phyloP scores from a whole-genome alignment of 441 rosid genomes.

The Eutrema salsugineum region DNA sequence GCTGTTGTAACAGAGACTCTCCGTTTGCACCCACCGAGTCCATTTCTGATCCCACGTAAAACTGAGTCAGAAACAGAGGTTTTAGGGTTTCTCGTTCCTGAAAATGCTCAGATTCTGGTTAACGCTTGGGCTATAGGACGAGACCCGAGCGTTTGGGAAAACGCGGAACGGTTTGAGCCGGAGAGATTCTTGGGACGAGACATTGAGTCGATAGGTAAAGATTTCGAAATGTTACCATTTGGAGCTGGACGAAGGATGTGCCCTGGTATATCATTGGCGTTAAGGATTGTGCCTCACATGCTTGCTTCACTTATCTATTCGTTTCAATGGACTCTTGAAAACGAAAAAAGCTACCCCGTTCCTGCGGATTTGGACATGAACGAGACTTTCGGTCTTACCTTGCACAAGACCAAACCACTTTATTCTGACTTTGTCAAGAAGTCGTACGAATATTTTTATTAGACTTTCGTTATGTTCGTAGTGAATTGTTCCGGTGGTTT shows the following conservation, averaged over 20 bases:
- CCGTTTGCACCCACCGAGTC: slow-evolving; percentile 34
- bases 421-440: not conserved
- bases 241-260: slow-evolving; percentile 78
- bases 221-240: slow-evolving; percentile 67
- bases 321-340: slow-evolving; percentile 48
- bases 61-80: not conserved
- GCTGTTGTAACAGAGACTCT: slow-evolving; percentile 67
- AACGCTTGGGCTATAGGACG: slow-evolving; percentile 47
- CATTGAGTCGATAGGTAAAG: slow-evolving; percentile 50
- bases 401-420: slow-evolving; percentile 47
- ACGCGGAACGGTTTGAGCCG: slow-evolving; percentile 32
- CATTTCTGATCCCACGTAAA: slow-evolving; percentile 9
- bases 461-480: not conserved
- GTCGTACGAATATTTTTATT: not conserved
- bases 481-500: not conserved
- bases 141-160: slow-evolving; percentile 41
- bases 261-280: slow-evolving; percentile 42
- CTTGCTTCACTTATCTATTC: slow-evolving; percentile 58
- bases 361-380: slow-evolving; percentile 52
- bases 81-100: slow-evolving; percentile 1
- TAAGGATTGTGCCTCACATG: slow-evolving; percentile 54
- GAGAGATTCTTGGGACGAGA: slow-evolving; percentile 31
- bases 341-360: slow-evolving; percentile 16
- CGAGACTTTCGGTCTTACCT: slow-evolving; percentile 56
- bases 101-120: slow-evolving; percentile 17